These are phyloP conservation scores for Radiomyces spectabilis DNA, from an alignment of 192 early-diverging fungal genomes.

Conservation along the genomic window DNA sequence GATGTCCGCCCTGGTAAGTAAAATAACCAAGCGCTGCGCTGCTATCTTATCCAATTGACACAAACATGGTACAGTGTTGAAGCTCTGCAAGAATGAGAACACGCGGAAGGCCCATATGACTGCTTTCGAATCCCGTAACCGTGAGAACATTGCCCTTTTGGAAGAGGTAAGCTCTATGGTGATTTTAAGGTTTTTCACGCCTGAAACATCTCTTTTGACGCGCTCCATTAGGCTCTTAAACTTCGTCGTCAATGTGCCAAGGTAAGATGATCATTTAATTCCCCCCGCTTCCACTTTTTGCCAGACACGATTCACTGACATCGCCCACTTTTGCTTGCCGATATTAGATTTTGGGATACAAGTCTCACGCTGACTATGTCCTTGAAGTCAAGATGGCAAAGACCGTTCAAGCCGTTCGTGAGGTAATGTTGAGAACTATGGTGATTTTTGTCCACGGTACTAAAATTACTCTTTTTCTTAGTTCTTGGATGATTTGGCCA, in stretches of 20 bases:
- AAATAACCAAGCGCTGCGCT: too few relatives aligned
- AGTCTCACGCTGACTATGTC: conserved; percentile 60
- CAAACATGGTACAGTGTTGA: conserved; percentile 42
- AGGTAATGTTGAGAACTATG: too few relatives aligned
- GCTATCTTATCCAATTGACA: too few relatives aligned
- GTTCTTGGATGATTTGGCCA: conserved; percentile 59
- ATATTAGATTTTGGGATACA: conserved; percentile 60
- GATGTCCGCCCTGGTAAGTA: conserved; percentile 24
- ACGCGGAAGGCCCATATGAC: conserved; percentile 41
- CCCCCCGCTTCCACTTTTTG: conserved; percentile 34
- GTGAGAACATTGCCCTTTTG: conserved; percentile 51
- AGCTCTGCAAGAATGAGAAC: conserved; percentile 40
- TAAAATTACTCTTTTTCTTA: too few relatives aligned
- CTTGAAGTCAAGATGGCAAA: conserved; percentile 86
- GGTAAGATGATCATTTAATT: conserved; percentile 19
- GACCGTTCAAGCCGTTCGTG: conserved; percentile 47
- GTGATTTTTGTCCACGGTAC: too few relatives aligned
- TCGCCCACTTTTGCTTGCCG: conserved; percentile 4
- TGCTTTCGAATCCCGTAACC: conserved; percentile 50
- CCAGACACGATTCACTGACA: not conserved
- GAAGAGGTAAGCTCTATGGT: conserved; percentile 36
- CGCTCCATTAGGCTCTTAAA: conserved; percentile 26
- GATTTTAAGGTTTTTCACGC: conserved; percentile 6
- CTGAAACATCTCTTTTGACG: conserved; percentile 13
- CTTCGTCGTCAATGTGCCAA: conserved; percentile 30